phyloP scores from a whole-genome alignment of 1,284 basidiomycete genomes.

The Ganoderma leucocontextum region DNA sequence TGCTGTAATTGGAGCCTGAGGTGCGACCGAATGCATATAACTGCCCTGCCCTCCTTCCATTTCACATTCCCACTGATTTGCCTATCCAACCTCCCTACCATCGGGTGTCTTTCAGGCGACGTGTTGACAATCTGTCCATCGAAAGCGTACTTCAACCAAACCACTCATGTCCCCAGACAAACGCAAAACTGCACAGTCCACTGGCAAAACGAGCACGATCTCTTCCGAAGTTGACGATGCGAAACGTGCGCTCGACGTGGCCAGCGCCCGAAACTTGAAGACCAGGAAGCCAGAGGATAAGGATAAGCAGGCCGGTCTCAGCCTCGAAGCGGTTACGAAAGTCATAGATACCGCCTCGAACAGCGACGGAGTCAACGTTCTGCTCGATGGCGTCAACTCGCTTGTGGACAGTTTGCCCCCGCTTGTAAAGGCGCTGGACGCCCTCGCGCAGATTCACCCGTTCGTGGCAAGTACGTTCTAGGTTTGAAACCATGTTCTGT shows the following conservation, averaged over 20 bases:
- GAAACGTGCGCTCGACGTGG: not conserved
- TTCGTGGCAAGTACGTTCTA: conserved; percentile 32
- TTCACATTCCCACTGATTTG: too few relatives aligned
- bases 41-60: too few relatives aligned
- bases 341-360: not conserved
- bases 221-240: not conserved
- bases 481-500: not conserved
- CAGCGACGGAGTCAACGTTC: conserved; percentile 2
- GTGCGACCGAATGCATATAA: too few relatives aligned
- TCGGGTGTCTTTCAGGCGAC: too few relatives aligned
- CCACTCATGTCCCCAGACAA: not conserved
- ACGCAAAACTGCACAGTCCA: not conserved
- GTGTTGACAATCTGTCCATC: too few relatives aligned
- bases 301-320: not conserved
- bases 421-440: conserved; percentile 37
- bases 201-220: not conserved
- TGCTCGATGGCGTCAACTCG: conserved; percentile 28
- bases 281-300: not conserved
- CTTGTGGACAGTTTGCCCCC: conserved; percentile 36
- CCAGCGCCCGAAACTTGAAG: not conserved
- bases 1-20: too few relatives aligned
- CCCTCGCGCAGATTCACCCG: conserved; percentile 38
- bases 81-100: too few relatives aligned
- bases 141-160: not conserved
- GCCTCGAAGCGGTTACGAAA: not conserved